Percentiles rank a stretch among this genome's conserved stretches.
These are phyloP conservation scores for Rutstroemia sydowiana DNA, from an alignment of 2,329 filamentous ascomycete genomes.

Conservation along the genomic window DNA sequence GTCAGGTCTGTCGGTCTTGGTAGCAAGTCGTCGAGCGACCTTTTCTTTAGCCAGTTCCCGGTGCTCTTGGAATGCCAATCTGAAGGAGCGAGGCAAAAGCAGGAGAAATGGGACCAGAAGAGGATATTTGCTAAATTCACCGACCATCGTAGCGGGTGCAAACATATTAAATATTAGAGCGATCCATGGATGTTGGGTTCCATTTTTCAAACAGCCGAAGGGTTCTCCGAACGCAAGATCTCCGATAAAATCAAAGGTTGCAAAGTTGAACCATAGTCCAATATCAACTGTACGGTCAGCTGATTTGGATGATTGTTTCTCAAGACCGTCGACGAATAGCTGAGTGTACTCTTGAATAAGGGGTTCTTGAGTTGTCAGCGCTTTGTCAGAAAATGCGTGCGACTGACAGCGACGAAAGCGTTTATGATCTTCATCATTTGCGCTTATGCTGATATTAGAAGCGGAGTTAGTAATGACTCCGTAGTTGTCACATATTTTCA, in stretches of 20 bases:
- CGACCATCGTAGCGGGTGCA: background rate
- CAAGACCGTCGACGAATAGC: constrained; percentile 1
- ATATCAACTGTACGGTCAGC: constrained; percentile 10
- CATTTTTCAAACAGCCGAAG: constrained; percentile 29
- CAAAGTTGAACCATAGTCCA: constrained; percentile 30
- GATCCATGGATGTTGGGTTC: constrained; percentile 1
- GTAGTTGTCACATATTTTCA: background rate
- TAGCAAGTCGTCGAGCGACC: background rate
- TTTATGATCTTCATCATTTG: constrained; percentile 18
- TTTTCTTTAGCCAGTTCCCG: background rate
- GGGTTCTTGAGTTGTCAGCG: constrained; percentile 27
- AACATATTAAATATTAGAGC: background rate
- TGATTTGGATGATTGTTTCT: background rate
- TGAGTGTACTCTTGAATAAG: constrained; percentile 5
- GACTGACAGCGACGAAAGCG: constrained; percentile 26
- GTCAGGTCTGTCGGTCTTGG: background rate
- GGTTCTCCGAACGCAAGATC: constrained; percentile 39
- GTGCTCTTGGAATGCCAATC: rapidly evolving
- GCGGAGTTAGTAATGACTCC: background rate
- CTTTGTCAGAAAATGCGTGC: constrained; percentile 29
- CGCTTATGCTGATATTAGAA: background rate
- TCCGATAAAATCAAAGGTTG: constrained; percentile 34
- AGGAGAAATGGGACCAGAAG: background rate
- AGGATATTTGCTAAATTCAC: background rate
- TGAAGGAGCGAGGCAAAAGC: background rate